Base-by-base conservation (phyloP, 805 yeast genomes). In the Kluyveromyces aestuarii region DNA sequence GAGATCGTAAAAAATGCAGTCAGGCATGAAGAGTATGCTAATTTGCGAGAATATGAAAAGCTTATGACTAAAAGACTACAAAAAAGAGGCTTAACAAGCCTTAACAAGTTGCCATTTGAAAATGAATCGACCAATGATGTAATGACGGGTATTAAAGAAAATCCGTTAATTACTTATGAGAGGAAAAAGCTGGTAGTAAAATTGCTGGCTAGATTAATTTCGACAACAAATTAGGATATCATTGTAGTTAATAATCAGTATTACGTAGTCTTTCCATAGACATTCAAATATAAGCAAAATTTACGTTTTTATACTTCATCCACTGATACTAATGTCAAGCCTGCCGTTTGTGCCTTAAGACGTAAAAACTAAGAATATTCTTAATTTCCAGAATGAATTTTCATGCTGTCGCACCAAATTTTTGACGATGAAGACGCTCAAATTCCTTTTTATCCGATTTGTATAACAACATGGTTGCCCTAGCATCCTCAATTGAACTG, bases 401-500 rank as follows among this genome's bases (percentile, higher is more conserved):
- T 25, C 40, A 7, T 25, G 11, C 39, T 19, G 37, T 33, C 37
- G 43, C n/a, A 10, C 52, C 52, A 35, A 50, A 51, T 27, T 46
- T 50, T n/a, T 47, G 41, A 19, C 59, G 56, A 52, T 66, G 65
- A 2, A 61, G 44, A 41, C 66, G 68, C 54, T 82, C 93, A 58
- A 86, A 82, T 47, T 78, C 87, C 47, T 69, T 71, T 59, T 78
- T 82, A 52, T 78, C 75, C 46, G 76, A 60, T 51, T 85, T 75
- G 60, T 80, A 89, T n/a, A 89, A 65, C 51, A 82, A 63, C 96
- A 89, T 90, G 0, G 96, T 81, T 1, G 90, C 90, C 58, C 79
- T 78, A 0, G 96, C 96, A 69, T 89, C 97, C 60, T 87, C 96
- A 1, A 89, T 87, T 0, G 96, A 87, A 3, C 93, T 84, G 68